Evolutionary conservation across 1,284 basidiomycete species (phyloP).

Genomic region (Marasmius oreades): DNA sequence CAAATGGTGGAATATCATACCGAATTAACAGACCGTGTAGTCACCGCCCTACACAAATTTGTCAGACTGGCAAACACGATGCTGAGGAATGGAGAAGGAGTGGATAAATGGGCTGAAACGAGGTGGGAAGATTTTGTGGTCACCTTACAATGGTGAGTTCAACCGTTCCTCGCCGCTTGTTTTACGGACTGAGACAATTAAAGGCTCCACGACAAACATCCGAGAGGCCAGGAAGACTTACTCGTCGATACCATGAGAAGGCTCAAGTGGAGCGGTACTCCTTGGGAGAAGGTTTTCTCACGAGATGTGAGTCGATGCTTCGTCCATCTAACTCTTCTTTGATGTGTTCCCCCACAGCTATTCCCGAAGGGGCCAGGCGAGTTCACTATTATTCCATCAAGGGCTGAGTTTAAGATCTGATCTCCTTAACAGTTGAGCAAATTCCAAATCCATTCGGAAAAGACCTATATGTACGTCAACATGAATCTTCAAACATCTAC

Average conservation of each 20-base stretch:
- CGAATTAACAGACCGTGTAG: constrained; percentile 39
- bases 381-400: neutral
- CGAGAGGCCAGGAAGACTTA: constrained; percentile 46
- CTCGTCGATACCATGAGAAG: constrained; percentile 54
- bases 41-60: constrained; percentile 48
- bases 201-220: constrained; percentile 53
- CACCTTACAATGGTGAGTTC: constrained; percentile 44
- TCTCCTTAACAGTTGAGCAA: constrained; percentile 13
- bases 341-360: constrained; percentile 1
- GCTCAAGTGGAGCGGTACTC: constrained; percentile 48
- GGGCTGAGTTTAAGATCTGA: constrained; percentile 23
- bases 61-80: constrained; percentile 52
- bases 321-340: neutral
- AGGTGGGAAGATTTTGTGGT: constrained; percentile 61
- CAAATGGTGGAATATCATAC: constrained; percentile 52
- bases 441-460: constrained; percentile 33
- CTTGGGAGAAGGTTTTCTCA: constrained; percentile 42
- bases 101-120: constrained; percentile 50
- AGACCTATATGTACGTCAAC: constrained; percentile 9
- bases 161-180: neutral
- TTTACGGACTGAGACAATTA: neutral
- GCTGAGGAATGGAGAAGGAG: constrained; percentile 47
- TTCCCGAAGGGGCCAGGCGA: constrained; percentile 18
- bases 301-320: constrained; percentile 23
- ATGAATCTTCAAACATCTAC: no score